phyloP scores from a whole-genome alignment of 192 early-diverging fungal species.

The Coemansia pectinata region DNA sequence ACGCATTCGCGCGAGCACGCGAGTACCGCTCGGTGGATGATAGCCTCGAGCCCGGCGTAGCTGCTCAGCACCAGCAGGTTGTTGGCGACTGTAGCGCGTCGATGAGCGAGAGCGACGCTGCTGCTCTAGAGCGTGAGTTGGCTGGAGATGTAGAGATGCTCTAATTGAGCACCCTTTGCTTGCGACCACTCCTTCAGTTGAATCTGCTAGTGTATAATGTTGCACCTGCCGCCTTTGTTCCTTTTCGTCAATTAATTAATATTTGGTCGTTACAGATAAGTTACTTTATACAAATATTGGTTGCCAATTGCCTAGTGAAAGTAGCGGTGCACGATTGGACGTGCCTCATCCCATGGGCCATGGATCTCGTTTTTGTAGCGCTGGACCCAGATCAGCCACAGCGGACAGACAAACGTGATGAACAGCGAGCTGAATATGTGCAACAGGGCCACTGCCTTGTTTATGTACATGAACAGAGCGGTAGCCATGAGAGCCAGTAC shows the following conservation, averaged over 20 bases:
- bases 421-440: slow-evolving; percentile 72
- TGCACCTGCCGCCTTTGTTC: background rate
- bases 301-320: slow-evolving; percentile 15
- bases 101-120: slow-evolving; percentile 28
- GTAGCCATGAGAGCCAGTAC: slow-evolving; percentile 64
- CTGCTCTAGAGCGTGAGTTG: slow-evolving; percentile 47
- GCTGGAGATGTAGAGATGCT: slow-evolving; percentile 41
- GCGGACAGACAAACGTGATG: slow-evolving; percentile 84
- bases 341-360: slow-evolving; percentile 97
- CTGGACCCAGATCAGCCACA: slow-evolving; percentile 90
- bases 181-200: background rate
- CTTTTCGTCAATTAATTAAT: background rate
- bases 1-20: slow-evolving; percentile 41
- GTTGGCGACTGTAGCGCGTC: slow-evolving; percentile 7
- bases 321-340: slow-evolving; percentile 67
- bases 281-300: slow-evolving; percentile 4
- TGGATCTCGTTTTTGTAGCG: slow-evolving; percentile 98
- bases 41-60: slow-evolving; percentile 44
- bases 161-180: slow-evolving; percentile 2
- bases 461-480: slow-evolving; percentile 67
- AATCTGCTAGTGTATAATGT: background rate
- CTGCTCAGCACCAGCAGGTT: slow-evolving; percentile 37
- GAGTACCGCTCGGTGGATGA: slow-evolving; percentile 44
- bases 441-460: slow-evolving; percentile 66
- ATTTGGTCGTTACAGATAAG: background rate